Evolutionary conservation across 768 basidiomycete genomes (phyloP).

Genomic region (Xerocomellus dryophilus): DNA sequence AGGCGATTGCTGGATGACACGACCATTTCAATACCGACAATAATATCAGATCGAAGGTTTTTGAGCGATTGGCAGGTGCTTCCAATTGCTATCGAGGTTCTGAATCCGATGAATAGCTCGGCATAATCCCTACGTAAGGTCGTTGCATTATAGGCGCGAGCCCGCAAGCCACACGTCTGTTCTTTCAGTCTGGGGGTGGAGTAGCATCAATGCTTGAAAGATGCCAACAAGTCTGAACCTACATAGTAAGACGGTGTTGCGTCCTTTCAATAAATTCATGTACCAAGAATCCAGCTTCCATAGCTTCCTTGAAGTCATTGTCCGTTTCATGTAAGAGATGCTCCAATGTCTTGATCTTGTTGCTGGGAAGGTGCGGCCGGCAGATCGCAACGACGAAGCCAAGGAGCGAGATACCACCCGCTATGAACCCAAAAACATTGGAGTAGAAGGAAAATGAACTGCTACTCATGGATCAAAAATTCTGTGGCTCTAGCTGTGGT

Average conservation of each 20-base stretch:
- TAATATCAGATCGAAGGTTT: neutral
- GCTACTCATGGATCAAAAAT: neutral
- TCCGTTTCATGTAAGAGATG: neutral
- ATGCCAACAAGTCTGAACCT: neutral
- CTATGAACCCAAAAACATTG: neutral
- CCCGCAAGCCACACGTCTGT: neutral
- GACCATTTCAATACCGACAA: no score
- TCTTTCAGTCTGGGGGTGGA: neutral
- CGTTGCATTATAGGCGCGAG: neutral
- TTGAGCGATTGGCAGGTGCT: neutral
- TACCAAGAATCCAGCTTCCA: neutral
- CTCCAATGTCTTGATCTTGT: neutral
- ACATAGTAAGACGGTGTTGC: neutral
- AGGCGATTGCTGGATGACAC: no score
- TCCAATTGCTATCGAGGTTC: neutral
- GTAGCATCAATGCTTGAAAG: no score
- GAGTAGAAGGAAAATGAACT: neutral
- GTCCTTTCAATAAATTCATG: neutral
- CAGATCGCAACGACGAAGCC: neutral
- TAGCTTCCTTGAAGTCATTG: neutral
- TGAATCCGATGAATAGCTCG: neutral
- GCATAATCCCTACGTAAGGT: neutral
- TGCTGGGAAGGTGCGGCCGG: neutral
- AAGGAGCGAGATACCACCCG: neutral
- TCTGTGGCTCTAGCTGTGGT: no score